phyloP scores from a whole-genome alignment of 768 basidiomycete genomes.

The Dentipellis sp. region DNA sequence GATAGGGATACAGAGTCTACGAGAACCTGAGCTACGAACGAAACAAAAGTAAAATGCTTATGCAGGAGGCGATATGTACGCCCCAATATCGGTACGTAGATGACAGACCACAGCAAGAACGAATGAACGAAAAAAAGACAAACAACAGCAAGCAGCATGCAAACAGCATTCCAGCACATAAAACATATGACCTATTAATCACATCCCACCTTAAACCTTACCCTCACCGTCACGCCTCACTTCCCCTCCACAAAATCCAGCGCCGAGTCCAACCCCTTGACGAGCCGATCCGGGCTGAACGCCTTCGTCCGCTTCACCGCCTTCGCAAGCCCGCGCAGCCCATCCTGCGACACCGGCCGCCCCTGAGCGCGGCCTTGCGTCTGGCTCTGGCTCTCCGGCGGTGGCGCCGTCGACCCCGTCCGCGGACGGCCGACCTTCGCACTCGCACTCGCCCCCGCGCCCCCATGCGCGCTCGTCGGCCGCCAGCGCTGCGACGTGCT shows the following conservation, averaged over 20 bases:
- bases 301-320: slow-evolving; percentile 1
- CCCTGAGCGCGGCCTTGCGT: neutral
- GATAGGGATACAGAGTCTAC: too few relatives aligned
- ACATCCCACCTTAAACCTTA: too few relatives aligned
- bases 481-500: neutral
- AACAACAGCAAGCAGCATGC: too few relatives aligned
- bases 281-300: slow-evolving; percentile 10
- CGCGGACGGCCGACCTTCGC: neutral
- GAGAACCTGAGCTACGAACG: too few relatives aligned
- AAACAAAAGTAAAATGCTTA: too few relatives aligned
- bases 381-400: neutral
- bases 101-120: too few relatives aligned
- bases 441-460: neutral
- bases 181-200: too few relatives aligned
- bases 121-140: too few relatives aligned
- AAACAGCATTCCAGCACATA: too few relatives aligned
- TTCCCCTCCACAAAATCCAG: slow-evolving; percentile 9
- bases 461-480: neutral
- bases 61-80: too few relatives aligned
- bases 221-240: neutral
- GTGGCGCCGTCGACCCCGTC: neutral
- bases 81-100: too few relatives aligned
- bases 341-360: neutral
- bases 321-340: neutral
- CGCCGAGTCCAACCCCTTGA: slow-evolving; percentile 9